Evolutionary conservation across 75 land plant genomes (phyloP).

Genomic region (Azolla pinnata): DNA sequence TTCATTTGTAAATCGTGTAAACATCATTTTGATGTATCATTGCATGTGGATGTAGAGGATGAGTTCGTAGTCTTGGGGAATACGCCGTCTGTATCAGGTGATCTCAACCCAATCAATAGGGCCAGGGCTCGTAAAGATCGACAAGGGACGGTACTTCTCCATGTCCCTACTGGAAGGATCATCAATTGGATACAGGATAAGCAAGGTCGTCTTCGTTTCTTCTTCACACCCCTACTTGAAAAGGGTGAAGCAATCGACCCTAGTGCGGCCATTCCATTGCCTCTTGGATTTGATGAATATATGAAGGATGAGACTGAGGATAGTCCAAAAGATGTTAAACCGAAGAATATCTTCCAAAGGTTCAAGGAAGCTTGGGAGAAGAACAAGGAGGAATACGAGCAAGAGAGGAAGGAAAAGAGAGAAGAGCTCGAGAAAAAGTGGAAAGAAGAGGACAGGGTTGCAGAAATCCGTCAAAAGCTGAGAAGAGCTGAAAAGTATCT

Average conservation of each 20-base stretch:
- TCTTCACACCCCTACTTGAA: slow-evolving; percentile 48
- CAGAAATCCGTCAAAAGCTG: slow-evolving; percentile 10
- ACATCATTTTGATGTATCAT: too few relatives aligned
- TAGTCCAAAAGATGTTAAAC: slow-evolving; percentile 9
- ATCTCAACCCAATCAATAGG: slow-evolving; percentile 4
- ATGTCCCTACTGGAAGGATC: slow-evolving; percentile 52
- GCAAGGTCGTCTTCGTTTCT: slow-evolving; percentile 58
- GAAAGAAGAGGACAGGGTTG: slow-evolving; percentile 50
- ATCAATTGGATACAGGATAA: slow-evolving; percentile 73
- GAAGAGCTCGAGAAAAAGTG: slow-evolving; percentile 38
- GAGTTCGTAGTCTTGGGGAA: slow-evolving; percentile 35
- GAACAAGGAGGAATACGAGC: slow-evolving; percentile 26
- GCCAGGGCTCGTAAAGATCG: neutral
- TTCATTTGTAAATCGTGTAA: too few relatives aligned
- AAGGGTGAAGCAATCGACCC: slow-evolving; percentile 61
- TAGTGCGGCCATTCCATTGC: slow-evolving; percentile 44
- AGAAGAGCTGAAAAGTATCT: slow-evolving; percentile 1
- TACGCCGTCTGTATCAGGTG: slow-evolving; percentile 3
- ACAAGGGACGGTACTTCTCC: slow-evolving; percentile 35
- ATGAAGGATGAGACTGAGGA: slow-evolving; percentile 23
- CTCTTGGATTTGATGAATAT: slow-evolving; percentile 79
- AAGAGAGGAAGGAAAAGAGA: slow-evolving; percentile 30
- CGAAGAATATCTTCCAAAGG: slow-evolving; percentile 20
- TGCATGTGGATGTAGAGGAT: slow-evolving; percentile 60
- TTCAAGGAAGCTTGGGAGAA: slow-evolving; percentile 31